These are phyloP conservation scores for Mycena latifolia DNA, from an alignment of 768 basidiomycete species.

Conservation along the genomic window DNA sequence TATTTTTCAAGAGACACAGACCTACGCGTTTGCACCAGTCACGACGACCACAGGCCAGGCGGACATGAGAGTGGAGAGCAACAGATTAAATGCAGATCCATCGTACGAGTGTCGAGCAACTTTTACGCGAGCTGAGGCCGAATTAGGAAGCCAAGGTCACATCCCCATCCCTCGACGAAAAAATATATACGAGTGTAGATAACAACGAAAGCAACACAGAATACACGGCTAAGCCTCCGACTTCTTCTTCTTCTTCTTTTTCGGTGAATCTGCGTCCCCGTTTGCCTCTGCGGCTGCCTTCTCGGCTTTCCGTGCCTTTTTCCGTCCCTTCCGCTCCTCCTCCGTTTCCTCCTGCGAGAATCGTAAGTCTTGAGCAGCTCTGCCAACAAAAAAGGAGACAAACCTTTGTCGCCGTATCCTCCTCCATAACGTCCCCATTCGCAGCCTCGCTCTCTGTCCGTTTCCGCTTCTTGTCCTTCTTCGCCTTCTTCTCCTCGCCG, in stretches of 20 bases:
- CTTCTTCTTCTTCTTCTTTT: conserved; percentile 76
- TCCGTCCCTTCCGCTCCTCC: conserved; percentile 85
- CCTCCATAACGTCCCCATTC: conserved; percentile 44
- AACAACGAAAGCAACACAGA: conserved; percentile 34
- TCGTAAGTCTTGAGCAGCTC: conserved; percentile 18
- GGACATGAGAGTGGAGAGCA: conserved; percentile 41
- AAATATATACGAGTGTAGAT: conserved; percentile 28
- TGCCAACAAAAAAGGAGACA: conserved; percentile 18
- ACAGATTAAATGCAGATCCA: conserved; percentile 14
- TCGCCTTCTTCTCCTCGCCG: conserved; percentile 41
- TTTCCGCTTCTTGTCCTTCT: conserved; percentile 58
- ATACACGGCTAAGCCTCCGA: conserved; percentile 50
- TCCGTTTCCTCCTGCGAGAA: conserved; percentile 70
- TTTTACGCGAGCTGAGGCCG: neutral
- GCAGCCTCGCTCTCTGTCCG: conserved; percentile 69
- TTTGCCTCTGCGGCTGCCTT: conserved; percentile 66
- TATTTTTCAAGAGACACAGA: conserved; percentile 1
- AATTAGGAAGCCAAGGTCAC: neutral
- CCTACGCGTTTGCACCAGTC: conserved; percentile 79
- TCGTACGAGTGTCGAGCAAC: conserved; percentile 11
- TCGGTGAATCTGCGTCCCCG: conserved; percentile 56
- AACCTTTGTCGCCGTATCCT: conserved; percentile 49
- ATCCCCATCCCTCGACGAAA: neutral
- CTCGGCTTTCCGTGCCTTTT: conserved; percentile 83
- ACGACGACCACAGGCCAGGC: conserved; percentile 67